Evolutionary conservation across 108 stramenopile species (phyloP).

Genomic region (Aureococcus anophagefferens): DNA sequence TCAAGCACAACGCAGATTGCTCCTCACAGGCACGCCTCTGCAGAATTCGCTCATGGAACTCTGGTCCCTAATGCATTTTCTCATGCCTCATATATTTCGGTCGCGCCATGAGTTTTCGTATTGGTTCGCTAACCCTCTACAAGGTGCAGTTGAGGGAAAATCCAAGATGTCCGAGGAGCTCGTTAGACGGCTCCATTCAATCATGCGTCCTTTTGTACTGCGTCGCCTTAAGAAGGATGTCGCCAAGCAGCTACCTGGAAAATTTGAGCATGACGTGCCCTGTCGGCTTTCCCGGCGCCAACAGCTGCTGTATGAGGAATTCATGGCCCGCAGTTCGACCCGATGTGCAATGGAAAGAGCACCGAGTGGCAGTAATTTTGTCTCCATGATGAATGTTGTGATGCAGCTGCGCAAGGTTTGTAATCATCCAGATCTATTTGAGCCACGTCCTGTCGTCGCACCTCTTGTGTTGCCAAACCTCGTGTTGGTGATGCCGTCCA

Average conservation of each 20-base stretch:
- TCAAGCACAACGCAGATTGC: conserved; percentile 82
- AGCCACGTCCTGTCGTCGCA: conserved; percentile 79
- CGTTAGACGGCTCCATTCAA: conserved; percentile 77
- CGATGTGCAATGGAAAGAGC: conserved; percentile 68
- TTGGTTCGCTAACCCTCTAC: conserved; percentile 95
- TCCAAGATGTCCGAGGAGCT: conserved; percentile 61
- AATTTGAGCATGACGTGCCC: conserved; percentile 88
- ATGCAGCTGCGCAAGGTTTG: conserved; percentile 98
- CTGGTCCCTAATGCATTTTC: conserved; percentile 61
- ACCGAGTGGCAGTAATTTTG: conserved; percentile 60
- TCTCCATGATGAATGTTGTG: conserved; percentile 98
- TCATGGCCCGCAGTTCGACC: conserved; percentile 86
- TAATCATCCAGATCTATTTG: conserved; percentile 98
- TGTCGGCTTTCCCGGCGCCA: conserved; percentile 85
- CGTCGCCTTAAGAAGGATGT: conserved; percentile 92
- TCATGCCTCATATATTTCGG: conserved; percentile 59
- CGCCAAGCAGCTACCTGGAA: conserved; percentile 89
- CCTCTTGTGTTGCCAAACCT: conserved; percentile 72
- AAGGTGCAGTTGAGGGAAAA: conserved; percentile 79
- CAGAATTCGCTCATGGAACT: conserved; percentile 62
- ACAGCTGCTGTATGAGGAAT: conserved; percentile 93
- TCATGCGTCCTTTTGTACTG: conserved; percentile 91
- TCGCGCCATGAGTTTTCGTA: conserved; percentile 91
- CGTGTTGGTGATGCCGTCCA: too few species aligned
- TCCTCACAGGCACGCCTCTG: conserved; percentile 84